Evolutionary conservation across 108 stramenopile species (phyloP), one percentile per base, ranked within the genome.

Genomic region (Hondaea fermentalgiana): DNA sequence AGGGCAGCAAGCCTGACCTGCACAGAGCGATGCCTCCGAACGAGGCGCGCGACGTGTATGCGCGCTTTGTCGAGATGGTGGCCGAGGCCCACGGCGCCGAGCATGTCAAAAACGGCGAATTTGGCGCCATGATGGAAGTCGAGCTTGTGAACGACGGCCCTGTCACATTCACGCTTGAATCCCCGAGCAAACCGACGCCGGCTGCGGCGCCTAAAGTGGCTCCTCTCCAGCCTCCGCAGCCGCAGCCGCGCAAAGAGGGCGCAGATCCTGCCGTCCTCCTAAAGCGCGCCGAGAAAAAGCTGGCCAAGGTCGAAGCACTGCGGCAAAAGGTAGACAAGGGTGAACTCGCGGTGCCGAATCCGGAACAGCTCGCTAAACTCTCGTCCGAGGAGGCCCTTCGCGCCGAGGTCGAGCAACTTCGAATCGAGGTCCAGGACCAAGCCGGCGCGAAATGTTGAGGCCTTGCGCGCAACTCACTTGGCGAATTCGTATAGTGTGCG

Each of bases 111-210:
- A 69, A 69, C 69, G 92, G 92, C 5, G 72, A 88, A 47, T 92
- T 92, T 49, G 92, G 92, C 17, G 92, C 91, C 42, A 92, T 88
- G 87, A 92, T 92, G 92, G 47, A 90, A 10, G 92, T 91, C 6
- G 43, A 88, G 0, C 88, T 92, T 4, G 87, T 90, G 19, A 92
- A 92, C 57, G 92, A 92, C 72, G 92, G 92, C 14, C 92, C 92
- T 8, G 72, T 91, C 25, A 92, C 92, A 5, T 29, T 92, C 5
- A 89, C 44, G 10, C 90, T 92, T 16, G 91, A 92, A 23, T 90
- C 91, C 4, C 88, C 60, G 4, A 76, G 88, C 35, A 90, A 44
- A 25, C 43, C 0, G 28, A 89, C 87, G 76, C 45, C 76, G 0
- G 1, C 76, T 2, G 45, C 76, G 25, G 16, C 12, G 76, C 23